Base-by-base conservation (phyloP, 148 eudicot genomes). In the Fagopyrum esculentum region DNA sequence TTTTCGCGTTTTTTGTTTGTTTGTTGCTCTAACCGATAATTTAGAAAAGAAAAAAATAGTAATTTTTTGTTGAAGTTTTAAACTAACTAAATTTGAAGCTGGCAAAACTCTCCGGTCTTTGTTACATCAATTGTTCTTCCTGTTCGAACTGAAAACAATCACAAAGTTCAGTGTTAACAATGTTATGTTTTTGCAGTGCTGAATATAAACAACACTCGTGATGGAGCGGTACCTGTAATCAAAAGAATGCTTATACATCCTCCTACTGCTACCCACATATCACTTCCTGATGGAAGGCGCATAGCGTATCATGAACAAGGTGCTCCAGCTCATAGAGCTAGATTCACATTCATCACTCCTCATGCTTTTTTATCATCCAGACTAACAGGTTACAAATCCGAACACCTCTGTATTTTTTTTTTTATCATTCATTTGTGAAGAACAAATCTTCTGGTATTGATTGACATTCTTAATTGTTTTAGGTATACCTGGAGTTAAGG, bases 401-500 rank as follows among this genome's bases (percentile, higher is more conserved):
- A 40, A 66, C 9, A 35, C 46, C 69, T 63, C 5, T 61, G 12
- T 26, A 10, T 40, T 64, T 22, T 6, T 40, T 17, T 2, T 6
- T 40, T 17, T 2, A 40, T 66, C 47, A 66, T 40, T 35, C 43
- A 12, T 66, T 0, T 30, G 45, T 13, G 4, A 2, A 3, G 47
- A 40, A 12, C 17, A 64, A 40, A 16, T 64, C 46, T 40, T 40
- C 45, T 66, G 19, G 71, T 66, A 40, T 15, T 66, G 47, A 66
- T 9, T 66, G 71, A 40, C 46, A 12, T 5, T 40, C 59, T 59
- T 43, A 19, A 5, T 13, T 56, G 46, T 76, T 48, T 35, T 66
- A 95, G 98, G 98, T 77, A 80, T 89, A 56, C 90, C 95, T 8
- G 92, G 93, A 69, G 78, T 95, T 69, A 92, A 82, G 57, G 76